These are phyloP conservation scores for Debaryomyces nepalensis DNA, from an alignment of 1,139 yeast species.

Conservation along the genomic window DNA sequence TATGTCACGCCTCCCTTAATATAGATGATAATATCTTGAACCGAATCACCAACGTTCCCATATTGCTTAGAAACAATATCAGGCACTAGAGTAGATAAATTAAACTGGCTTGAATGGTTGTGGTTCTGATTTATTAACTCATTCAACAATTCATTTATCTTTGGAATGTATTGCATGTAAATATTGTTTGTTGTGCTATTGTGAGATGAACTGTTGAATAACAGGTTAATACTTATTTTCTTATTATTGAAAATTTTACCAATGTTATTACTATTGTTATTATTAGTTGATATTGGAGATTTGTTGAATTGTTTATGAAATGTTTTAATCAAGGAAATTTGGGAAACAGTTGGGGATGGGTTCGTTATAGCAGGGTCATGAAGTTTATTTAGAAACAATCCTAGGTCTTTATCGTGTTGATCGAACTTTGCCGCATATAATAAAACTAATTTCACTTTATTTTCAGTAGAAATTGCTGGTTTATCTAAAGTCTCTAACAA, in stretches of 20 bases:
- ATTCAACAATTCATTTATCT: slow-evolving; percentile 54
- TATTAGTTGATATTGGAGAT: slow-evolving; percentile 13
- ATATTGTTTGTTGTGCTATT: slow-evolving; percentile 47
- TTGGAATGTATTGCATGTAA: slow-evolving; percentile 75
- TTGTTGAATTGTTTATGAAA: slow-evolving; percentile 33
- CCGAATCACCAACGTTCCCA: slow-evolving; percentile 34
- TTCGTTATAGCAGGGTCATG: slow-evolving; percentile 32
- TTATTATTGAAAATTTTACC: slow-evolving; percentile 33
- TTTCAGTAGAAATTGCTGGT: slow-evolving; percentile 28
- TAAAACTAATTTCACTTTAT: slow-evolving; percentile 58
- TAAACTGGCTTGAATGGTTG: slow-evolving; percentile 15
- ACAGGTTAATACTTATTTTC: slow-evolving; percentile 30
- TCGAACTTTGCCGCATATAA: slow-evolving; percentile 73
- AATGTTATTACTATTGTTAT: slow-evolving; percentile 25
- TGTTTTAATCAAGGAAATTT: slow-evolving; percentile 36
- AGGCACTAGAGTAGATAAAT: slow-evolving; percentile 46
- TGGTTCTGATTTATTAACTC: slow-evolving; percentile 25
- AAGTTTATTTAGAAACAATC: slow-evolving; percentile 31
- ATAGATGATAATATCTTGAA: slow-evolving; percentile 81
- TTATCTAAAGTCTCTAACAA: slow-evolving; percentile 35
- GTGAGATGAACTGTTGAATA: slow-evolving; percentile 29
- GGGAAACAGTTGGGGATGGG: slow-evolving; percentile 40
- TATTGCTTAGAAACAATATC: slow-evolving; percentile 41
- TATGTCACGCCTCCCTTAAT: slow-evolving; percentile 90
- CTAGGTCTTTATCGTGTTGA: slow-evolving; percentile 29